A percentile compares a stretch with the other conserved stretches of the same genome.
phyloP scores from a whole-genome alignment of 495 filamentous ascomycete species.

The Usnea hakonensis region DNA sequence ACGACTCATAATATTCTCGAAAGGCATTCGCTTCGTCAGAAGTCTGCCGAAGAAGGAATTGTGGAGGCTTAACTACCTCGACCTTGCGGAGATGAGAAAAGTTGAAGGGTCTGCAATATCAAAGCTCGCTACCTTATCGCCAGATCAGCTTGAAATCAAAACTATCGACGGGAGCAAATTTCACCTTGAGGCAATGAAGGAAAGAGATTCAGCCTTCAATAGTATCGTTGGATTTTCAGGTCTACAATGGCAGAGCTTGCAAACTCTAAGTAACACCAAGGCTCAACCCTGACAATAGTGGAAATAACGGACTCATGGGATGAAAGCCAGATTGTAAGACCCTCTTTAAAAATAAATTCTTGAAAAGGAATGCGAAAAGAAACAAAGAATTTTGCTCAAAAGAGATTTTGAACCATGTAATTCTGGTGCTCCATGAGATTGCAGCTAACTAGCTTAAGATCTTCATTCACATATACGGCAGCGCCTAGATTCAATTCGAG shows the following conservation, averaged over 20 bases:
- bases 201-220: slow-evolving; percentile 36
- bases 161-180: slow-evolving; percentile 22
- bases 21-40: slow-evolving; percentile 27
- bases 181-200: slow-evolving; percentile 24
- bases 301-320: not conserved
- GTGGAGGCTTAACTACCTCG: slow-evolving; percentile 27
- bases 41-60: slow-evolving; percentile 21
- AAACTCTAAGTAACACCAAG: slow-evolving; percentile 11
- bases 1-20: slow-evolving; percentile 25
- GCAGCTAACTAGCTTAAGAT: too few relatives aligned
- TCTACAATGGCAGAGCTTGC: slow-evolving; percentile 25
- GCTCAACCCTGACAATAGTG: not conserved
- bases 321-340: not conserved
- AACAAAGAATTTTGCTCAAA: too few relatives aligned
- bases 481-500: too few relatives aligned
- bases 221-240: slow-evolving; percentile 32
- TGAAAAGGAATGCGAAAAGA: too few relatives aligned
- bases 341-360: too few relatives aligned
- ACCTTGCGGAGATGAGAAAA: slow-evolving; percentile 33
- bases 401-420: too few relatives aligned
- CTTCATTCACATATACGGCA: too few relatives aligned
- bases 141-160: slow-evolving; percentile 25
- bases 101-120: slow-evolving; percentile 13
- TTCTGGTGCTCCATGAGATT: too few relatives aligned
- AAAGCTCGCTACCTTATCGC: slow-evolving; percentile 18